Evolutionary conservation across 106 monocot species (phyloP), one percentile per base, ranked within the genome.

Genomic region (Platanthera zijinensis): DNA sequence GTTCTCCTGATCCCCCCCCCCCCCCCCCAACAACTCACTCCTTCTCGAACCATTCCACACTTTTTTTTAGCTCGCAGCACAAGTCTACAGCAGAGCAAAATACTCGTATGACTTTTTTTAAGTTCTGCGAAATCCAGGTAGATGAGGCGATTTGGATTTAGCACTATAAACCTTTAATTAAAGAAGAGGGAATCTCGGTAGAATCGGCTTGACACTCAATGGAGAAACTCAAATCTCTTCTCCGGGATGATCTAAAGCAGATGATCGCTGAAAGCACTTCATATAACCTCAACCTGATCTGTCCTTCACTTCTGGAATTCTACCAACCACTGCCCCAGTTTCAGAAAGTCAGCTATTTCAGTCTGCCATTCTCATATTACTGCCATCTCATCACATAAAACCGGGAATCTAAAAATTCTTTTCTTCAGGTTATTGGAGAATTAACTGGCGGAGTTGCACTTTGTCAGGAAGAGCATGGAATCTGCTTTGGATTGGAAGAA

Each of bases 361-460:
- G 3, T 50, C 5, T n/a, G 14, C 9, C 1, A 10, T 50, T 56
- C 52, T 12, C 8, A 3, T 22, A 21, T 17, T 25, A 5, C 22
- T 32, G 19, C 1, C 0, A 3, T 78, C 57, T 59, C 17, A n/a
- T 47, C 54, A 15, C 68, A 28, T 75, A 17, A 21, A 21, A 18
- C 51, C 66, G 10, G 51, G 39, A 66, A n/a, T 50, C 59, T 10
- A 39, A 39, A 39, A 39, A 39, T 39, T 39, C 3, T 0, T 62
- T 61, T 14, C 73, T 87, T 22, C 51, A 94, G 96, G 80, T 93
- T 62, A 81, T 96, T 15, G 72, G 49, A 50, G 89, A 96, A 32
- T 74, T 96, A 56, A 91, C 87, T 10, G 83, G 89, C 45, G 82
- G 87, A n/a, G 57, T 83, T 74, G 93, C 89, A 15, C 84, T 90